Conservation (phyloP, 2,329 filamentous ascomycete genomes). For the Fusarium sp. region DNA sequence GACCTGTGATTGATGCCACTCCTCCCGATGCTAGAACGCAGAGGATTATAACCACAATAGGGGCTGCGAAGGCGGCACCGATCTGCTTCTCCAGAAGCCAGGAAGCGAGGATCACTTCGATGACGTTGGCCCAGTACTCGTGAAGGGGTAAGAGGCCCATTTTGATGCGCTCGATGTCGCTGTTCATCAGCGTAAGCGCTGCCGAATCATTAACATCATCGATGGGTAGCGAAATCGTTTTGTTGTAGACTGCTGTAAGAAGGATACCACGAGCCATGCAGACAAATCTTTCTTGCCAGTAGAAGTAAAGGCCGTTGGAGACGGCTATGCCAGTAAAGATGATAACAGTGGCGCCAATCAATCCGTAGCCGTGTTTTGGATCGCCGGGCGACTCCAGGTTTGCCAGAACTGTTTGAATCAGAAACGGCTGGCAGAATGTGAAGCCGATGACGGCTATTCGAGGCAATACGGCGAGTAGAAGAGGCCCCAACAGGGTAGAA, state of each 20-base stretch:
- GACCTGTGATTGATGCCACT: slow-evolving; percentile 35
- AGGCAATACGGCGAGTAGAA: slow-evolving; percentile 48
- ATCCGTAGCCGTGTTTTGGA: slow-evolving; percentile 47
- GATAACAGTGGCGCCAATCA: slow-evolving; percentile 50
- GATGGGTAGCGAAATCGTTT: slow-evolving; percentile 43
- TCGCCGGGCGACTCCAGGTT: slow-evolving; percentile 48
- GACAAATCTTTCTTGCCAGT: slow-evolving; percentile 47
- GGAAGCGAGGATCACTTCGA: slow-evolving; percentile 51
- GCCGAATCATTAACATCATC: slow-evolving; percentile 47
- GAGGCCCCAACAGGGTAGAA: slow-evolving; percentile 14
- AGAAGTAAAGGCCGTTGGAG: slow-evolving; percentile 51
- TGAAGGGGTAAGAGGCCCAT: slow-evolving; percentile 49
- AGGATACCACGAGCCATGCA: slow-evolving; percentile 50
- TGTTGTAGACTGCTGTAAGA: slow-evolving; percentile 49
- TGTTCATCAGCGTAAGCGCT: slow-evolving; percentile 55
- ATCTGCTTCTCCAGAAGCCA: slow-evolving; percentile 52
- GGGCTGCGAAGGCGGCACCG: slow-evolving; percentile 50
- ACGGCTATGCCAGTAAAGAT: slow-evolving; percentile 52
- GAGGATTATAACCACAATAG: slow-evolving; percentile 48
- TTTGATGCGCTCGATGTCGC: slow-evolving; percentile 53
- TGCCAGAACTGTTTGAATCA: slow-evolving; percentile 52
- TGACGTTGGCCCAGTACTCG: slow-evolving; percentile 52
- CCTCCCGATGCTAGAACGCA: slow-evolving; percentile 35
- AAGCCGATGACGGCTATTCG: slow-evolving; percentile 53
- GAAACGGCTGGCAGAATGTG: slow-evolving; percentile 54